Conservation (phyloP, 179 eudicot genomes). For the Carnegiea gigantea region DNA sequence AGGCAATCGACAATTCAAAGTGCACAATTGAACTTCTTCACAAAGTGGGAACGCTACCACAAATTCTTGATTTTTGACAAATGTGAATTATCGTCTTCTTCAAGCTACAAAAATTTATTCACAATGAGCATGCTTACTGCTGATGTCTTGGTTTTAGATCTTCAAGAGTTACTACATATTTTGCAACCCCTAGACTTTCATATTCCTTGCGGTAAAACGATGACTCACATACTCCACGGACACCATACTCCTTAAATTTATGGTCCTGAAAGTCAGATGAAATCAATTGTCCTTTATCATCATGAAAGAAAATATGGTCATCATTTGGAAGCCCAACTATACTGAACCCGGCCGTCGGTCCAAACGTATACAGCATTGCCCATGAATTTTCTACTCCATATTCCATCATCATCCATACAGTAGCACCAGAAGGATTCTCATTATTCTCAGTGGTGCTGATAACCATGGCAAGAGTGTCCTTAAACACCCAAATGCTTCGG, state of each 20-base stretch:
- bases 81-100: too few species aligned
- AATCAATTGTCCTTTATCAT: not conserved
- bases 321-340: not conserved
- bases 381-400: not conserved
- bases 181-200: not conserved
- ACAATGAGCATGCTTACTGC: too few species aligned
- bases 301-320: not conserved
- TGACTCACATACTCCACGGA: not conserved
- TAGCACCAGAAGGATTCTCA: not conserved
- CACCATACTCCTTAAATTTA: constrained; percentile 1
- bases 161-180: not conserved
- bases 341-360: not conserved
- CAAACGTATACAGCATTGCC: not conserved
- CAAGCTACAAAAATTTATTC: too few species aligned
- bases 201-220: too few species aligned
- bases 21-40: too few species aligned
- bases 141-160: not conserved
- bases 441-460: not conserved
- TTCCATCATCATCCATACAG: not conserved
- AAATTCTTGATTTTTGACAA: too few species aligned
- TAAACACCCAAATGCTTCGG: constrained; percentile 3
- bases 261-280: not conserved
- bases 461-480: constrained; percentile 7
- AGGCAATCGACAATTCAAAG: too few species aligned
- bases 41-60: too few species aligned